Evolutionary conservation across 495 filamentous ascomycete species (phyloP), one percentile per base, ranked within the genome.

Genomic region (Niebla homalea): DNA sequence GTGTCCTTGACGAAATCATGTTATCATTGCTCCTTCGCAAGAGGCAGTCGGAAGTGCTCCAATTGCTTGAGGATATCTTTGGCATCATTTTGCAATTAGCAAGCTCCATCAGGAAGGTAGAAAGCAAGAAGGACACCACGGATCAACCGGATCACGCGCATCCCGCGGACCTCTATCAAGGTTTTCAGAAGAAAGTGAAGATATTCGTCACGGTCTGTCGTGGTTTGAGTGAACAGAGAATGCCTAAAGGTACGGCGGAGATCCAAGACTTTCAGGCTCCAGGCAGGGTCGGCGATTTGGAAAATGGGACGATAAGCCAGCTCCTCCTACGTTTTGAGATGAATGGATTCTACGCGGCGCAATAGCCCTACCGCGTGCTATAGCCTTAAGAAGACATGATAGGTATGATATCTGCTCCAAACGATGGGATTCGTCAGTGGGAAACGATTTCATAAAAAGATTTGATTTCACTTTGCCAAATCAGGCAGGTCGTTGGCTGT

Each of bases 61-160:
- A 73, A 37, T 65, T 93, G 0, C 67, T 97, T 0, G 87, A 94
- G 47, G 80, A 84, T 12, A 85, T 89, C 4, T 89, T 93, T 51
- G 69, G 67, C 5, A 60, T 78, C 0, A 78, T 95, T 23, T 67
- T 97, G 14, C 64, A 70, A 12, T 94, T 94, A 60, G 73, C 78
- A 14, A 36, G 36, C 23, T 26, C 40, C 16, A 19, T 36, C 18
- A 42, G 52, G 46, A 41, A 35, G 5, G 6, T 7, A 8, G 19
- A 21, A 0, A 15, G 4, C 42, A 29, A 48, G n/a, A 45, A 22
- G 5, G 36, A 35, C 45, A 40, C 25, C 18, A 20, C 36, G 23
- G 29, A 14, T 21, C 19, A n/a, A 11, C 19, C 18, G 10, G 20
- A 15, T 25, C 18, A 23, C 11, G 5, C 52, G 18, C 23, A 19